Conservation (phyloP, 164 flowering plant species). For the Chimonanthus praecox region DNA sequence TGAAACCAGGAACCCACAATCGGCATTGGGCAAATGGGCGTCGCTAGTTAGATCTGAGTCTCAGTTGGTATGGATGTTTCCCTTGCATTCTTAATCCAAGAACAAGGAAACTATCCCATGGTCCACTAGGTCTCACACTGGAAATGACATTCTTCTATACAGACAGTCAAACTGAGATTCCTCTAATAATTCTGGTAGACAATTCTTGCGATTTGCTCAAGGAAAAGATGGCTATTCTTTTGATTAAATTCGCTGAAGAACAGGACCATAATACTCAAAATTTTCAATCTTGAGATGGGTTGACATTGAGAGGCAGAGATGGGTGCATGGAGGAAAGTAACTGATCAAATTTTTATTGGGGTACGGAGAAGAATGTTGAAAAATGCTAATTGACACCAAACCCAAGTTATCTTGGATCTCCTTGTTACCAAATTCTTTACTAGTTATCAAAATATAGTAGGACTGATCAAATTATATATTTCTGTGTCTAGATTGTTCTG, state of each 20-base stretch:
- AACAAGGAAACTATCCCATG: conserved; percentile 2
- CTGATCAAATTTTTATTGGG: not conserved
- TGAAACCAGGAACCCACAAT: conserved; percentile 46
- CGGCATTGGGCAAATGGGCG: conserved; percentile 52
- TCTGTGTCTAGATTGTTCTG: too few relatives aligned
- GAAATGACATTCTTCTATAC: not conserved
- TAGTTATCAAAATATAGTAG: too few relatives aligned
- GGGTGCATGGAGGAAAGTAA: not conserved
- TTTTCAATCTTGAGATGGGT: not conserved
- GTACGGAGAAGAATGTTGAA: too few relatives aligned
- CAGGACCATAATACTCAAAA: not conserved
- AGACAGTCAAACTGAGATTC: not conserved
- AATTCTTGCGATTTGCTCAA: not conserved
- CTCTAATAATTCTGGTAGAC: not conserved
- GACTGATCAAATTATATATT: too few relatives aligned
- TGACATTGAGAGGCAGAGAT: not conserved
- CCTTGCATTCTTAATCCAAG: conserved; percentile 1
- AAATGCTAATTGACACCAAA: too few relatives aligned
- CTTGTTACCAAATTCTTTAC: too few relatives aligned
- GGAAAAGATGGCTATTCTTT: not conserved
- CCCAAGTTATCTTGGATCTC: too few relatives aligned
- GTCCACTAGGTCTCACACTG: not conserved
- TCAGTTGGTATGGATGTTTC: not conserved
- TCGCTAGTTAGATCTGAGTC: conserved; percentile 15
- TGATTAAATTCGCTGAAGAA: not conserved